A percentile compares a stretch with the other conserved stretches of the same genome.
Conservation (phyloP, 2,329 filamentous ascomycete species). For the Microdochium bolleyi region DNA sequence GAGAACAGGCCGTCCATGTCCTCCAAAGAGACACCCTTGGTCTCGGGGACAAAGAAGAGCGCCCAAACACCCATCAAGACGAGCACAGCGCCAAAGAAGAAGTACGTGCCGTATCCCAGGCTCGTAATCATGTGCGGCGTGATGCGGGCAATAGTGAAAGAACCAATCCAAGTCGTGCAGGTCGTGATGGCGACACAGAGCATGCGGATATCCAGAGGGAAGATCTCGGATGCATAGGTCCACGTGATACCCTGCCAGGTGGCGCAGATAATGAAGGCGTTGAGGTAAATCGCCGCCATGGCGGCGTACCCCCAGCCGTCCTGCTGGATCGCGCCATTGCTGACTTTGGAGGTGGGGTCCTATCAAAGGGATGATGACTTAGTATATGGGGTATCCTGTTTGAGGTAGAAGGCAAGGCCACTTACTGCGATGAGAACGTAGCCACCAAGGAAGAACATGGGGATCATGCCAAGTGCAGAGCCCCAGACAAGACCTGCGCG, state of each 20-base stretch:
- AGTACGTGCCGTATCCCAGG: conserved; percentile 31
- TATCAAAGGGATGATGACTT: not conserved
- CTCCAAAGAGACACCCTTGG: conserved; percentile 24
- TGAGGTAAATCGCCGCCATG: conserved; percentile 40
- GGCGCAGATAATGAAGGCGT: conserved; percentile 24
- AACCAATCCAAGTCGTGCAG: conserved; percentile 13
- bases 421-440: conserved; percentile 21
- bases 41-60: conserved; percentile 34
- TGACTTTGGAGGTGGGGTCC: conserved; percentile 26
- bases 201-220: conserved; percentile 15
- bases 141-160: conserved; percentile 12
- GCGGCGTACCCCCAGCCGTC: conserved; percentile 33
- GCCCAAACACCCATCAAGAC: conserved; percentile 28
- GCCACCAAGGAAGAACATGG: conserved; percentile 33
- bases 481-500: conserved; percentile 38
- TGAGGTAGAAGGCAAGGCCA: conserved; percentile 4
- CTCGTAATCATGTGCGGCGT: conserved; percentile 17
- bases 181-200: conserved; percentile 13
- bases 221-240: conserved; percentile 17
- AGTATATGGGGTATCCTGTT: conserved; percentile 35
- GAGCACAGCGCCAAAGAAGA: conserved; percentile 34
- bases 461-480: conserved; percentile 27
- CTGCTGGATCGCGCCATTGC: conserved; percentile 33
- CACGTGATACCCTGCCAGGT: conserved; percentile 34
- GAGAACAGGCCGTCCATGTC: conserved; percentile 24